Conservation (phyloP, 2,329 filamentous ascomycete species). For the Penicillium psychrosexuale region DNA sequence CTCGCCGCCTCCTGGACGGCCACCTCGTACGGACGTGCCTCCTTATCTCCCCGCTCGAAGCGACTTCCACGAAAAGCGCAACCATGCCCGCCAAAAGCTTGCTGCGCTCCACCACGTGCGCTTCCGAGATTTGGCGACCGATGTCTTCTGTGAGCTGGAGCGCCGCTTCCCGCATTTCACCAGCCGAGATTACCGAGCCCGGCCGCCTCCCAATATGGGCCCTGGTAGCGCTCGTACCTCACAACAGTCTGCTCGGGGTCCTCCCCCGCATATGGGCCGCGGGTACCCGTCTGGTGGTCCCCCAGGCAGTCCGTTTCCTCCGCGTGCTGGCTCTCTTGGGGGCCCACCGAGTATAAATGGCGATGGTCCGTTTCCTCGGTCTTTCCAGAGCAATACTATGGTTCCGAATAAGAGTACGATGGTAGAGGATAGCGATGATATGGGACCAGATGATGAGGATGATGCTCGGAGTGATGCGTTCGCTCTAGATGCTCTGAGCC, state of each 20-base stretch:
- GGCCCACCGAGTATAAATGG: slow-evolving; percentile 52
- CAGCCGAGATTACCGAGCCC: slow-evolving; percentile 63
- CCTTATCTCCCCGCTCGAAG: slow-evolving; percentile 77
- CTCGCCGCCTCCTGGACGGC: slow-evolving; percentile 46
- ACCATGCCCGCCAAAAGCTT: slow-evolving; percentile 93
- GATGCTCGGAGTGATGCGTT: slow-evolving; percentile 63
- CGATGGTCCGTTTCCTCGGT: slow-evolving; percentile 77
- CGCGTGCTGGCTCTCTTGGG: slow-evolving; percentile 42
- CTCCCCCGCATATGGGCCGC: slow-evolving; percentile 32
- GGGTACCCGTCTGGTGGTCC: slow-evolving; percentile 40
- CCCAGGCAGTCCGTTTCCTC: slow-evolving; percentile 39
- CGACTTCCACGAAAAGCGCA: slow-evolving; percentile 92
- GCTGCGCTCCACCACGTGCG: slow-evolving; percentile 81
- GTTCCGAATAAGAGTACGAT: slow-evolving; percentile 97
- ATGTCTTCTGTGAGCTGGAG: slow-evolving; percentile 94
- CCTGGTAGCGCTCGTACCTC: slow-evolving; percentile 43
- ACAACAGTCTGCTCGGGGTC: slow-evolving; percentile 39
- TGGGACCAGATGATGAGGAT: slow-evolving; percentile 55
- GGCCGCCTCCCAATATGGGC: slow-evolving; percentile 57
- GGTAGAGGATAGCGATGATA: slow-evolving; percentile 89
- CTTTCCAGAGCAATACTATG: slow-evolving; percentile 92
- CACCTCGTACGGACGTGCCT: slow-evolving; percentile 53
- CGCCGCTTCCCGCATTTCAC: slow-evolving; percentile 81
- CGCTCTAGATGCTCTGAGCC: slow-evolving; percentile 53
- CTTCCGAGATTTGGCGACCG: slow-evolving; percentile 88